These are phyloP conservation scores for Sarocladium strictum DNA, from an alignment of 2,329 filamentous ascomycete genomes.

Conservation along the genomic window DNA sequence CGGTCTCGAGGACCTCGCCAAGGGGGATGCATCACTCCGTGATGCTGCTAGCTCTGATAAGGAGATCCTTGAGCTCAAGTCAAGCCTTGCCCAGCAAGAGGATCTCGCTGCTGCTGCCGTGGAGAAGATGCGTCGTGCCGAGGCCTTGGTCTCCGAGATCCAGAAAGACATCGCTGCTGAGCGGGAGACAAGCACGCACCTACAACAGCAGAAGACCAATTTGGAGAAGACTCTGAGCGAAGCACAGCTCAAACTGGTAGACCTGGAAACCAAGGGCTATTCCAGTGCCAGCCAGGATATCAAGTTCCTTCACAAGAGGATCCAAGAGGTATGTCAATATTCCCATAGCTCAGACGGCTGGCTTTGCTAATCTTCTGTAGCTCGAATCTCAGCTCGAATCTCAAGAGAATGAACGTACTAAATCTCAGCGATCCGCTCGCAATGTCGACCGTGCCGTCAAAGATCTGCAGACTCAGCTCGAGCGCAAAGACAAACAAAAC, in stretches of 20 bases:
- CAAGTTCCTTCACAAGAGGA: constrained; percentile 86
- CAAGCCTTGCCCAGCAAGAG: constrained; percentile 83
- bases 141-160: constrained; percentile 79
- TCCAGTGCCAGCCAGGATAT: constrained; percentile 92
- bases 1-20: constrained; percentile 80
- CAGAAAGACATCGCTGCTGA: constrained; percentile 89
- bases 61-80: constrained; percentile 84
- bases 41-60: constrained; percentile 85
- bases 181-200: constrained; percentile 70
- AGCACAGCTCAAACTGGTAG: constrained; percentile 80
- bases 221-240: constrained; percentile 90
- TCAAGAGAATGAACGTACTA: constrained; percentile 71
- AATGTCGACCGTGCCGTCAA: constrained; percentile 92
- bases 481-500: constrained; percentile 87
- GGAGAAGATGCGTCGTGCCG: constrained; percentile 93
- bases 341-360: background rate
- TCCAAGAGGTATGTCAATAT: constrained; percentile 75
- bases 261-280: constrained; percentile 95
- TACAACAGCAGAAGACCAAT: constrained; percentile 84
- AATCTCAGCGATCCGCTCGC: constrained; percentile 80
- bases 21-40: constrained; percentile 78
- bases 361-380: constrained; percentile 34
- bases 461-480: constrained; percentile 86
- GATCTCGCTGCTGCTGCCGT: constrained; percentile 87
- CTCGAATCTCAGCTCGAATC: constrained; percentile 83